phyloP scores from a whole-genome alignment of 345 rosid species.

The Excoecaria cochinchinensis region DNA sequence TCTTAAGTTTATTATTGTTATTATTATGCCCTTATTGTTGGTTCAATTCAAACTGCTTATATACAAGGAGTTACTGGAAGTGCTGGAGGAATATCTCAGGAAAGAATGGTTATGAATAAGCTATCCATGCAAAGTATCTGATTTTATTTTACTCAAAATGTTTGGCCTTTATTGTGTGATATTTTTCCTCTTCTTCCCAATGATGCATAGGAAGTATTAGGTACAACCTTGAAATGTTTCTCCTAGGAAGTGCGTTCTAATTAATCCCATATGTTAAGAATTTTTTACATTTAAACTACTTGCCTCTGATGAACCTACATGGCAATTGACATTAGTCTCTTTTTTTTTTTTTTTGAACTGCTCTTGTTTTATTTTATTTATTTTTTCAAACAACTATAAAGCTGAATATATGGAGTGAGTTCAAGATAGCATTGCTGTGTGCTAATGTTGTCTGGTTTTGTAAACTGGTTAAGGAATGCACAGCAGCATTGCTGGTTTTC shows the following conservation, averaged over 20 bases:
- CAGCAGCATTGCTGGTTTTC: constrained; percentile 81
- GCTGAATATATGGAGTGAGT: not conserved
- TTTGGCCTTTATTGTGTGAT: constrained; percentile 10
- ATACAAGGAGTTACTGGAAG: constrained; percentile 75
- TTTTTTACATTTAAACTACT: not conserved
- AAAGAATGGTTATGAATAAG: constrained; percentile 21
- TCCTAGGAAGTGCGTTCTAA: not conserved
- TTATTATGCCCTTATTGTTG: constrained; percentile 72
- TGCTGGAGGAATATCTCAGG: constrained; percentile 91
- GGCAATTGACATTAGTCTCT: not conserved
- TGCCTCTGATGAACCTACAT: not conserved
- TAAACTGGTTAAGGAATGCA: constrained; percentile 87
- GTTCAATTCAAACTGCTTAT: constrained; percentile 91
- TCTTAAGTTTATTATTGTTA: too few species aligned
- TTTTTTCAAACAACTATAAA: not conserved
- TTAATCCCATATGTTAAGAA: not conserved
- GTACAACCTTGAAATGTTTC: too few species aligned
- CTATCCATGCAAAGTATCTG: not conserved
- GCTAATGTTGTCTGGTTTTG: constrained; percentile 1
- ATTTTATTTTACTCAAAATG: not conserved
- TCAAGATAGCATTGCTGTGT: constrained; percentile 1
- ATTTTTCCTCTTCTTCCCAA: not conserved
- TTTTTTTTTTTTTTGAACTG: not conserved
- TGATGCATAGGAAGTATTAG: not conserved
- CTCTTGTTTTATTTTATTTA: not conserved